A percentile compares a stretch with the other conserved stretches of the same genome.
Conservation (phyloP, 495 filamentous ascomycete genomes). For the Penicillium waksmanii region DNA sequence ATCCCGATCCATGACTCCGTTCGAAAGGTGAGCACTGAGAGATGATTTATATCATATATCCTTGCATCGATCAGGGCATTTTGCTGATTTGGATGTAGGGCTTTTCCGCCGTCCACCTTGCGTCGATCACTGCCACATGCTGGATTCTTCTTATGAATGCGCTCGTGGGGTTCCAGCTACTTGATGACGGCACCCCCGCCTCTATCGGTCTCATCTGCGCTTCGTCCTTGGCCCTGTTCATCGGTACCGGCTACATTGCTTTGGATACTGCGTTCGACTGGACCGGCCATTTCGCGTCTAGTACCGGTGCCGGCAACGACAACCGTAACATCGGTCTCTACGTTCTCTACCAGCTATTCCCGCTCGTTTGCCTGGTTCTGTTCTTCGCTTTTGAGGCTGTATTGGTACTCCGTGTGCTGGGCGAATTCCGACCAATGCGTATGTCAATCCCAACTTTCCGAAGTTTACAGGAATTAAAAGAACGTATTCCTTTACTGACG, state of each 20-base stretch:
- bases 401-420: slow-evolving; percentile 81
- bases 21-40: slow-evolving; percentile 45
- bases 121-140: slow-evolving; percentile 79
- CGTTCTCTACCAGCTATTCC: slow-evolving; percentile 88
- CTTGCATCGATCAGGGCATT: neutral
- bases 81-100: slow-evolving; percentile 56
- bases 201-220: slow-evolving; percentile 75
- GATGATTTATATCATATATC: too few relatives aligned
- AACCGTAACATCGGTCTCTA: slow-evolving; percentile 87
- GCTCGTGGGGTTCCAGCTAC: slow-evolving; percentile 86
- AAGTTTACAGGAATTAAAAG: too few relatives aligned
- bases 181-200: slow-evolving; percentile 89
- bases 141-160: slow-evolving; percentile 95
- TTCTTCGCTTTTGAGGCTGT: slow-evolving; percentile 83
- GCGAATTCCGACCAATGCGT: slow-evolving; percentile 87
- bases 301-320: slow-evolving; percentile 48
- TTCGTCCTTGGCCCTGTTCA: slow-evolving; percentile 73
- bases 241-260: slow-evolving; percentile 94
- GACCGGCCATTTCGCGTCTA: slow-evolving; percentile 73
- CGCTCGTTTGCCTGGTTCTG: slow-evolving; percentile 81
- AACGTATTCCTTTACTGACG: slow-evolving; percentile 25
- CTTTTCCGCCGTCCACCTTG: slow-evolving; percentile 92
- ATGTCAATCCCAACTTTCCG: slow-evolving; percentile 29
- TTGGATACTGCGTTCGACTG: slow-evolving; percentile 90
- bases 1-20: slow-evolving; percentile 74